Evolutionary conservation across 2,329 filamentous ascomycete species (phyloP).

Genomic region (Aspergillus japonicus): DNA sequence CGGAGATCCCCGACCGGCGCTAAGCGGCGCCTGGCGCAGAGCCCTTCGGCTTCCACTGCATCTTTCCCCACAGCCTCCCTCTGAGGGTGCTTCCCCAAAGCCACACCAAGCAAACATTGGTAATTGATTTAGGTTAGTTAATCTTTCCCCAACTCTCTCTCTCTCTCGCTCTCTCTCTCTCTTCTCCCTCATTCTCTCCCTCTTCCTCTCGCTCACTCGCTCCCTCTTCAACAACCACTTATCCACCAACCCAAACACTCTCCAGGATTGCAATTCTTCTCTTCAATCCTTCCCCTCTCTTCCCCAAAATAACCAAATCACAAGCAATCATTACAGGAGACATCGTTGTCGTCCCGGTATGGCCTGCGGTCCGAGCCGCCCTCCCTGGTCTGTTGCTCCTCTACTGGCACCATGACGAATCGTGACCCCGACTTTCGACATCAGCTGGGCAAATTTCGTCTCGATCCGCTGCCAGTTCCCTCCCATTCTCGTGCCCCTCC

Average conservation of each 20-base stretch:
- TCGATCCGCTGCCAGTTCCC: constrained; percentile 15
- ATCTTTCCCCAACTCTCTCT: background rate
- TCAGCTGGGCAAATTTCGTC: constrained; percentile 25
- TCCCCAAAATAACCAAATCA: background rate
- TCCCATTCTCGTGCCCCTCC: background rate
- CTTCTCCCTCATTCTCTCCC: background rate
- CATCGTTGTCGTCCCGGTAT: constrained; percentile 18
- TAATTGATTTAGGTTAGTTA: background rate
- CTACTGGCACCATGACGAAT: constrained; percentile 20
- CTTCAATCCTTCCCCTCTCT: no score
- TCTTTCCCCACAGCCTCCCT: background rate
- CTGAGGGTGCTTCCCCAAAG: background rate
- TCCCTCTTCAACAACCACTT: no score
- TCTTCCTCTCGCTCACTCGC: background rate
- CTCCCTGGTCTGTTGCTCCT: constrained; percentile 16
- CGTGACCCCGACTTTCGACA: constrained; percentile 24
- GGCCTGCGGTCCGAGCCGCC: constrained; percentile 33
- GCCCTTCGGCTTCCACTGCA: no score
- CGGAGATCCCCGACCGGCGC: background rate
- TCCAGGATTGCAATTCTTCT: no score
- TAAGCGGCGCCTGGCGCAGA: background rate
- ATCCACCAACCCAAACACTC: no score
- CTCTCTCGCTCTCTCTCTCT: background rate
- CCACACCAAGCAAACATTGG: background rate
- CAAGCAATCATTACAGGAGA: background rate